Evolutionary conservation across 345 rosid genomes (phyloP).

Genomic region (Brassica cretica): DNA sequence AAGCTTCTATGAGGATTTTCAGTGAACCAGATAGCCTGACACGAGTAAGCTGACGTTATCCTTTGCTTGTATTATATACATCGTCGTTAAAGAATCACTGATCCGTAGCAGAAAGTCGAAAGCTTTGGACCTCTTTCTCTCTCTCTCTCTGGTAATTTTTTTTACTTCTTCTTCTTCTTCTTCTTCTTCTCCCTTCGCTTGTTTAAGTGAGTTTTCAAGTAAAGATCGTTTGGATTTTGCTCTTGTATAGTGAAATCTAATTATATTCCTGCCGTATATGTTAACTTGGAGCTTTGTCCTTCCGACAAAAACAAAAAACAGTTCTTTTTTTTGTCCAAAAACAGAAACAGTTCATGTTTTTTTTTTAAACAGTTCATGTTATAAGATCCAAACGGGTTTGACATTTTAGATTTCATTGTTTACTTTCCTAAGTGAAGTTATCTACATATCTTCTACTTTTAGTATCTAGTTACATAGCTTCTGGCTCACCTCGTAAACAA

Average conservation of each 20-base stretch:
- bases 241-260: background rate
- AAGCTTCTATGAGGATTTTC: conserved; percentile 9
- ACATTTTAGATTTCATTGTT: background rate
- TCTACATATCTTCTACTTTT: background rate
- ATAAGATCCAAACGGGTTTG: background rate
- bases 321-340: background rate
- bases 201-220: background rate
- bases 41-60: conserved; percentile 19
- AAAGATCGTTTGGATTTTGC: background rate
- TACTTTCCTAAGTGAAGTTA: conserved; percentile 12
- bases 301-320: conserved; percentile 9
- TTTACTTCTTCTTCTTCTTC: background rate
- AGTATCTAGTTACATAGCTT: background rate
- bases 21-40: conserved; percentile 17
- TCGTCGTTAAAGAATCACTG: background rate
- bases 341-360: background rate
- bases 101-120: background rate
- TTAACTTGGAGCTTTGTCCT: conserved; percentile 1
- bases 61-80: background rate
- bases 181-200: background rate
- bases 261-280: background rate
- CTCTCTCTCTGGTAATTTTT: conserved; percentile 9
- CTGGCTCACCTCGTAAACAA: background rate
- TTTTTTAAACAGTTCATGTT: too few relatives aligned
- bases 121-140: conserved; percentile 11